Conservation (phyloP, 345 rosid species). For the Citrus glauca region DNA sequence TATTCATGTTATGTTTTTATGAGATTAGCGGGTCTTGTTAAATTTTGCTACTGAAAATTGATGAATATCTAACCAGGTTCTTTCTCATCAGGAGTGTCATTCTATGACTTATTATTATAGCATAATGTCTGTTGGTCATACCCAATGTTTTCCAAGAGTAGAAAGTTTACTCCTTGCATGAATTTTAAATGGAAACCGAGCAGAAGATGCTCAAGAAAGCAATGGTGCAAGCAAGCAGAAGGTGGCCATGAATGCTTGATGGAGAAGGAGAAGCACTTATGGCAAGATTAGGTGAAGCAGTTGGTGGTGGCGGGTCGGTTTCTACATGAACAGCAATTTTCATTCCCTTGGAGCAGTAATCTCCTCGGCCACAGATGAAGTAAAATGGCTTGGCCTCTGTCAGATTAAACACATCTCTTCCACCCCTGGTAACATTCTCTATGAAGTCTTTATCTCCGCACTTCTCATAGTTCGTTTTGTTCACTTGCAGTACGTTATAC, state of each 20-base stretch:
- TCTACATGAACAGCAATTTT: conserved; percentile 37
- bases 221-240: neutral
- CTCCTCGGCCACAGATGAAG: conserved; percentile 54
- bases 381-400: conserved; percentile 44
- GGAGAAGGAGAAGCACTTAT: neutral
- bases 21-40: too few relatives aligned
- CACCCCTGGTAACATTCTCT: conserved; percentile 54
- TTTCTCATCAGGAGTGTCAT: neutral
- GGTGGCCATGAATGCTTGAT: neutral
- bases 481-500: conserved; percentile 56
- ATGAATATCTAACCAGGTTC: too few relatives aligned
- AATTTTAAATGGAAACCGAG: neutral
- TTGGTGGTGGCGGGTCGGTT: conserved; percentile 23
- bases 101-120: neutral
- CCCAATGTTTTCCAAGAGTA: neutral
- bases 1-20: too few relatives aligned
- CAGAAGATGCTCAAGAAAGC: neutral
- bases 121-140: too few relatives aligned
- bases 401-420: conserved; percentile 60
- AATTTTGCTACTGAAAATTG: too few relatives aligned
- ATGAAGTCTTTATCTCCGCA: conserved; percentile 46
- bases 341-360: conserved; percentile 53
- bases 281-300: neutral
- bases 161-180: neutral
- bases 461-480: conserved; percentile 46